Evolutionary conservation across 305 asterid species (phyloP).

Genomic region (Fraxinus albicans): DNA sequence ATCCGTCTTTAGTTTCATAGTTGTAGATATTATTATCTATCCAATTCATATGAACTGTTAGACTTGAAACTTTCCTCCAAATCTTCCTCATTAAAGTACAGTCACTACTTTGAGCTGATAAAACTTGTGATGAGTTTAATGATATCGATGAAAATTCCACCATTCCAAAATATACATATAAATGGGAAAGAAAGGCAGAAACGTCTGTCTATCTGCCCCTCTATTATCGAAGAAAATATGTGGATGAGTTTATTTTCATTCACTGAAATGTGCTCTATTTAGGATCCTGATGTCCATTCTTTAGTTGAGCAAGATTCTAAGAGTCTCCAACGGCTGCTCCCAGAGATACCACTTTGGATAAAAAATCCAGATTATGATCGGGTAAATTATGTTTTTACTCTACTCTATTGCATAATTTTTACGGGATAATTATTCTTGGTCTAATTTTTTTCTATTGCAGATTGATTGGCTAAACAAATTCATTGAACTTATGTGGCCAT

Average conservation of each 20-base stretch:
- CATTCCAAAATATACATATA: background rate
- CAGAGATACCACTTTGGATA: constrained; percentile 91
- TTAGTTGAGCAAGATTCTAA: constrained; percentile 64
- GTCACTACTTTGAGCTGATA: background rate
- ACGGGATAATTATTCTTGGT: background rate
- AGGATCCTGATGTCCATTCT: constrained; percentile 83
- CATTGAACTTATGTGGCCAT: constrained; percentile 92
- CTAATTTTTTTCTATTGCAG: constrained; percentile 42
- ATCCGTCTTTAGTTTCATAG: background rate
- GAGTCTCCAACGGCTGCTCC: constrained; percentile 57
- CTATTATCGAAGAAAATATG: background rate
- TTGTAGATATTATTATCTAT: background rate
- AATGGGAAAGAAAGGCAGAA: background rate
- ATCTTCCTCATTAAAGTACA: background rate
- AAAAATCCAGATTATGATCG: constrained; percentile 95
- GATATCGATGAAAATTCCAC: background rate
- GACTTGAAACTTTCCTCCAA: background rate
- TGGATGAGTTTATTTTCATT: background rate
- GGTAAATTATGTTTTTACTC: constrained; percentile 38
- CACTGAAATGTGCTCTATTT: constrained; percentile 19
- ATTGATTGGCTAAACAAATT: constrained; percentile 96
- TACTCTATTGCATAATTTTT: background rate
- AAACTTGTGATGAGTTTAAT: background rate
- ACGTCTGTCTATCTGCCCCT: background rate
- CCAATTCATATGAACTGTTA: background rate